These are phyloP conservation scores for Sordaria brevicollis DNA, from an alignment of 495 filamentous ascomycete species.

Conservation along the genomic window DNA sequence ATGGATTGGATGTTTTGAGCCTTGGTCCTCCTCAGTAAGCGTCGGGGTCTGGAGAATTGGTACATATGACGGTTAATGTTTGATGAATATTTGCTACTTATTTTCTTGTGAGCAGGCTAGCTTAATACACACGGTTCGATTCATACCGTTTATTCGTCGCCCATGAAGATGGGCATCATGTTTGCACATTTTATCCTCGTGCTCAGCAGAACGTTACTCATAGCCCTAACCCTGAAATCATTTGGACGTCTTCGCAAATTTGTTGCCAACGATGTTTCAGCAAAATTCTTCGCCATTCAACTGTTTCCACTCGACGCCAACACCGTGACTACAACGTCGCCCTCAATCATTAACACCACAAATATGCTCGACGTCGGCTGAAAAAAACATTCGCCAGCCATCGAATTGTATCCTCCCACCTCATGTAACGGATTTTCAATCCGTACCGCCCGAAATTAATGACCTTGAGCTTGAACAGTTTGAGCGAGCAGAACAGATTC, in stretches of 20 bases:
- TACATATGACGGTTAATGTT: neutral
- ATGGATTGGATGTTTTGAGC: conserved; percentile 62
- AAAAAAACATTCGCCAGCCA: neutral
- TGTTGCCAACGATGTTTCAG: neutral
- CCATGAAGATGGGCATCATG: neutral
- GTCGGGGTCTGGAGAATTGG: no score
- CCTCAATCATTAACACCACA: neutral
- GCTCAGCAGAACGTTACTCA: neutral
- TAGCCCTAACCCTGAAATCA: neutral
- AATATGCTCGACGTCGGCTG: neutral
- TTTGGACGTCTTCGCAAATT: neutral
- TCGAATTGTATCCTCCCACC: no score
- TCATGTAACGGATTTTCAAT: no score
- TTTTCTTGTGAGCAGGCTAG: neutral
- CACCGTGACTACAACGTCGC: neutral
- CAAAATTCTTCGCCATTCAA: neutral
- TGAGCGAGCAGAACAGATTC: neutral
- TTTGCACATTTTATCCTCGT: neutral
- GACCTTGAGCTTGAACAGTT: neutral
- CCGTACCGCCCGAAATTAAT: no score
- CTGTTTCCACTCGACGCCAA: neutral
- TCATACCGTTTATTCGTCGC: neutral
- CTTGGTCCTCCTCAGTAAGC: conserved; percentile 29
- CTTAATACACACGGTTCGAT: neutral
- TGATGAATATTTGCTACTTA: neutral